Evolutionary conservation across 331 rosid genomes (phyloP).

Genomic region (Acacia pycnantha): DNA sequence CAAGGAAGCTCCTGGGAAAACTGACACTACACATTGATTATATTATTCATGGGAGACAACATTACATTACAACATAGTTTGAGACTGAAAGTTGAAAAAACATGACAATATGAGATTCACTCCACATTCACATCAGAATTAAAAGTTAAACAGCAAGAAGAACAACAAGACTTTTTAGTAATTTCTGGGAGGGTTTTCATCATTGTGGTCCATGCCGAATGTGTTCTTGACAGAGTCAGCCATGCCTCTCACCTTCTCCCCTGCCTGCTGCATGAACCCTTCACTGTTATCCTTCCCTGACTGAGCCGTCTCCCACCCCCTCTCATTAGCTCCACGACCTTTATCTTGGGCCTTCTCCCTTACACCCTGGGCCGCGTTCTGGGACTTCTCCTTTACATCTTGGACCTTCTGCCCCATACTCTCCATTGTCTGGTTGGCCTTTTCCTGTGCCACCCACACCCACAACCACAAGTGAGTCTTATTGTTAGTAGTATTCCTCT

Average conservation of each 20-base stretch:
- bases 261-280: conserved; percentile 42
- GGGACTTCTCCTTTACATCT: conserved; percentile 32
- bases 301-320: conserved; percentile 26
- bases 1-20: background rate
- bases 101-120: background rate
- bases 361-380: background rate
- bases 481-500: too few relatives aligned
- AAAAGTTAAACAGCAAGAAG: background rate
- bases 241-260: conserved; percentile 42
- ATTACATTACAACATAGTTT: background rate
- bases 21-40: background rate
- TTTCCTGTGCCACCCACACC: background rate
- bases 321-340: background rate
- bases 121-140: background rate
- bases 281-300: conserved; percentile 31
- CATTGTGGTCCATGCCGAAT: conserved; percentile 26
- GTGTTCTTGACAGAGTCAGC: conserved; percentile 28
- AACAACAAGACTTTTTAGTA: background rate
- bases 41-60: background rate
- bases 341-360: conserved; percentile 7
- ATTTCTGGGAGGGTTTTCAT: background rate
- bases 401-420: conserved; percentile 27
- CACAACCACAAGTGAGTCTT: too few relatives aligned
- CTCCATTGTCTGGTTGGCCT: conserved; percentile 39
- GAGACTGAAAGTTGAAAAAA: background rate